Conservation (phyloP, 2,329 filamentous ascomycete species). For the Colletotrichum godetiae region DNA sequence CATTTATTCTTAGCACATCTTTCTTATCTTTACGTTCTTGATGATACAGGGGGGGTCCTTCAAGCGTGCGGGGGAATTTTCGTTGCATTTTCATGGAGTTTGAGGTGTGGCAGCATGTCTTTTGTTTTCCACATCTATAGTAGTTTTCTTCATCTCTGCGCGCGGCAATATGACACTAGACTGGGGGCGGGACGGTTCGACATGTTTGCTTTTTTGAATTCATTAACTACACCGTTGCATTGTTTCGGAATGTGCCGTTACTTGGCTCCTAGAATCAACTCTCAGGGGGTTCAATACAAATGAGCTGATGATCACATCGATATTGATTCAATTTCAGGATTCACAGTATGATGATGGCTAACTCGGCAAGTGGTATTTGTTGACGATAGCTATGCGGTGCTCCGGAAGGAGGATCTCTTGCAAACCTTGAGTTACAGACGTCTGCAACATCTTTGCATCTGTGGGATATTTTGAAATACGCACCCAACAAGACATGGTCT, state of each 20-base stretch:
- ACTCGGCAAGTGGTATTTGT: no score
- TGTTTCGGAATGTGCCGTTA: neutral
- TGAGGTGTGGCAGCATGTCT: neutral
- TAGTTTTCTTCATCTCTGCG: neutral
- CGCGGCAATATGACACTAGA: slow-evolving; percentile 1
- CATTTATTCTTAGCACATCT: neutral
- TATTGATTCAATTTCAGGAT: neutral
- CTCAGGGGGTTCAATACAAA: neutral
- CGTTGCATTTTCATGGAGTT: slow-evolving; percentile 19
- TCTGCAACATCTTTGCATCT: no score
- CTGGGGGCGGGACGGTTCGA: neutral
- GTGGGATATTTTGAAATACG: no score
- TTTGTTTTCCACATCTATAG: neutral
- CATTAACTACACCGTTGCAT: neutral
- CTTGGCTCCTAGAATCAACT: neutral
- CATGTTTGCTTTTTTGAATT: neutral
- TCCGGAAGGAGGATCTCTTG: no score
- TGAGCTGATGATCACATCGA: neutral
- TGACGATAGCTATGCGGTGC: no score
- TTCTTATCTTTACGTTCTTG: neutral
- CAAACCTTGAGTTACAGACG: no score
- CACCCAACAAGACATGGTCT: no score
- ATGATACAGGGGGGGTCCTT: neutral
- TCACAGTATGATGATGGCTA: no score
- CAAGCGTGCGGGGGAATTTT: neutral